These are phyloP conservation scores for Ophioceras dolichostomum DNA, from an alignment of 2,329 filamentous ascomycete genomes.

Conservation along the genomic window DNA sequence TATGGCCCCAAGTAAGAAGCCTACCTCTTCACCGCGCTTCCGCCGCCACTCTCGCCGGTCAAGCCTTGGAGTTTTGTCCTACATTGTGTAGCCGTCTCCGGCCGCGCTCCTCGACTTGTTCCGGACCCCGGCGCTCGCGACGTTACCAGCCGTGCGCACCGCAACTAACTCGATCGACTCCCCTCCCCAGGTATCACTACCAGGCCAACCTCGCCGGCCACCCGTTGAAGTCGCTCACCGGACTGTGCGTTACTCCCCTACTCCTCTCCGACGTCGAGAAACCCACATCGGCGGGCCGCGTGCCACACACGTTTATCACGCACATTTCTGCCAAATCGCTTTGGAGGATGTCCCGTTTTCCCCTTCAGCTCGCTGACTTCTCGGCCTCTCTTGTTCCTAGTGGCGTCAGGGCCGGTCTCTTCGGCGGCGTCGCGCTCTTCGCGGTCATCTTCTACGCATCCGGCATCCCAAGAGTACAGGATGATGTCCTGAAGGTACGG, in stretches of 20 bases:
- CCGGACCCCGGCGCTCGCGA: too few species aligned
- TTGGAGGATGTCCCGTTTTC: neutral
- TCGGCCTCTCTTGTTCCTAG: slow-evolving; percentile 19
- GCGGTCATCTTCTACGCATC: slow-evolving; percentile 48
- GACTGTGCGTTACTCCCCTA: slow-evolving; percentile 34
- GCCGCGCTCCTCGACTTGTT: too few species aligned
- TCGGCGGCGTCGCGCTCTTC: slow-evolving; percentile 45
- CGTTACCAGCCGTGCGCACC: too few species aligned
- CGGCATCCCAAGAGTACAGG: slow-evolving; percentile 47
- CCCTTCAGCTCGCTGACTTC: too few species aligned
- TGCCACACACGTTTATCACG: too few species aligned
- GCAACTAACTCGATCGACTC: neutral
- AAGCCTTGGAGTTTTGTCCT: too few species aligned
- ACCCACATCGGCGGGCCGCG: too few species aligned
- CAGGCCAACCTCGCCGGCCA: slow-evolving; percentile 42
- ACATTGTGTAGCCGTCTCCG: too few species aligned
- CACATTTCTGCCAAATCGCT: neutral
- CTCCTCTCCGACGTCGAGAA: too few species aligned
- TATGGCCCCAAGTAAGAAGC: slow-evolving; percentile 59
- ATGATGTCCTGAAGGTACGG: slow-evolving; percentile 45
- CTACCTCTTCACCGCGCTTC: too few species aligned
- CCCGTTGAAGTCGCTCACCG: slow-evolving; percentile 31
- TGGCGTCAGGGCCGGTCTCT: slow-evolving; percentile 36
- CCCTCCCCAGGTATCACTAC: slow-evolving; percentile 39
- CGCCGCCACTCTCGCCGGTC: too few species aligned